phyloP scores from a whole-genome alignment of 2,329 filamentous ascomycete species.

The Arthrobotrys iridis region DNA sequence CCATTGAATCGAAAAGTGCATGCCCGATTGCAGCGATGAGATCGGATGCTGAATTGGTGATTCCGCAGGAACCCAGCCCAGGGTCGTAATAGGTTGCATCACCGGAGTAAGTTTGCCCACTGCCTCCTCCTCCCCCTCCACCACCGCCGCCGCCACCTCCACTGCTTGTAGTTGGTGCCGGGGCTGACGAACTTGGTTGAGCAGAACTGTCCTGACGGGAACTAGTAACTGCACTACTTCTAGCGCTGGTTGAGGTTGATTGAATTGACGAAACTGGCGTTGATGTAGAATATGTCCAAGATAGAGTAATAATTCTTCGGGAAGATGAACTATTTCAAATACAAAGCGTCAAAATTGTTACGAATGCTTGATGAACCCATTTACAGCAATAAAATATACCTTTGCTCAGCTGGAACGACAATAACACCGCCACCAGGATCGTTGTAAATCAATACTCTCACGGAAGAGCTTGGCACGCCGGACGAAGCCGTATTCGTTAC shows the following conservation, averaged over 20 bases:
- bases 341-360: background rate
- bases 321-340: constrained; percentile 28
- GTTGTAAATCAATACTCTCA: constrained; percentile 47
- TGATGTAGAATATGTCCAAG: constrained; percentile 6
- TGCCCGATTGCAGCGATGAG: constrained; percentile 57
- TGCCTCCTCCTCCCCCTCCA: constrained; percentile 8
- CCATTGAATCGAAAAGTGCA: constrained; percentile 56
- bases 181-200: background rate
- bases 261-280: background rate
- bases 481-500: constrained; percentile 29
- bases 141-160: constrained; percentile 28
- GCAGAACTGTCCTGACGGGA: background rate
- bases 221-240: background rate
- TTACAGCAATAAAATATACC: background rate
- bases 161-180: constrained; percentile 35
- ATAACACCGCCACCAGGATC: constrained; percentile 48
- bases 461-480: constrained; percentile 15
- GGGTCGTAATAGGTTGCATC: constrained; percentile 58
- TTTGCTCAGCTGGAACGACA: constrained; percentile 48
- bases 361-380: background rate
- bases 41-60: constrained; percentile 56
- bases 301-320: constrained; percentile 35
- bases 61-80: constrained; percentile 57
- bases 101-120: constrained; percentile 54
- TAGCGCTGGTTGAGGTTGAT: constrained; percentile 2